These are phyloP conservation scores for Phytophthora niederhauseri DNA, from an alignment of 352 stramenopile species.

Conservation along the genomic window DNA sequence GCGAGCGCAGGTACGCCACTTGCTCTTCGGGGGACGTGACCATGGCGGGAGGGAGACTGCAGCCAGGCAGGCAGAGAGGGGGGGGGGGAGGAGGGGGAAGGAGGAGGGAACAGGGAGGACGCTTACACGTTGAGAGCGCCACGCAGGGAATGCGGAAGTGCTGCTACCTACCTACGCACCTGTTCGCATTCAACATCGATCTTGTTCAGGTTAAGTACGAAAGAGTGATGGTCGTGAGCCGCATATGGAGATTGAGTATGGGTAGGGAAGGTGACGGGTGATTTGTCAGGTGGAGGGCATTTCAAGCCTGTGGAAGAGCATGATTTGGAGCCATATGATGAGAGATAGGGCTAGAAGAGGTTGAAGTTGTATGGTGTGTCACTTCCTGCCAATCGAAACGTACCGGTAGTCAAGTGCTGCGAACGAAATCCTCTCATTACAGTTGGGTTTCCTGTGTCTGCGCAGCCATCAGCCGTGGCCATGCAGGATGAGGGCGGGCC, in stretches of 20 bases:
- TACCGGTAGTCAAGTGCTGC: no score
- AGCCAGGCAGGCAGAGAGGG: no score
- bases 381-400: no score
- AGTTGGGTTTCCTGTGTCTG: no score
- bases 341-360: no score
- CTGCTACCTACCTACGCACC: no score
- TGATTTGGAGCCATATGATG: background rate
- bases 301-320: slow-evolving; percentile 15
- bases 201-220: slow-evolving; percentile 17
- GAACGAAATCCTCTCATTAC: no score
- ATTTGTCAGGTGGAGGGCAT: background rate
- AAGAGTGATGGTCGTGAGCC: background rate
- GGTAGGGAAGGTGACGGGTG: background rate
- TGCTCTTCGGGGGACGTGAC: slow-evolving; percentile 11
- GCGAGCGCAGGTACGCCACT: slow-evolving; percentile 72
- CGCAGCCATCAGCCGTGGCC: no score
- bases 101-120: no score
- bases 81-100: no score
- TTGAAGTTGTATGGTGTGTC: background rate
- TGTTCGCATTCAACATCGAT: slow-evolving; percentile 32
- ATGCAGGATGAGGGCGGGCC: background rate
- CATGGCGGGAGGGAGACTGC: background rate
- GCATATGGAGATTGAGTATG: slow-evolving; percentile 19
- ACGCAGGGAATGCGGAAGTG: no score
- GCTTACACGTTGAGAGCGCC: no score